Conservation (phyloP, 2,329 filamentous ascomycete species). For the Geosmithia putterillii region DNA sequence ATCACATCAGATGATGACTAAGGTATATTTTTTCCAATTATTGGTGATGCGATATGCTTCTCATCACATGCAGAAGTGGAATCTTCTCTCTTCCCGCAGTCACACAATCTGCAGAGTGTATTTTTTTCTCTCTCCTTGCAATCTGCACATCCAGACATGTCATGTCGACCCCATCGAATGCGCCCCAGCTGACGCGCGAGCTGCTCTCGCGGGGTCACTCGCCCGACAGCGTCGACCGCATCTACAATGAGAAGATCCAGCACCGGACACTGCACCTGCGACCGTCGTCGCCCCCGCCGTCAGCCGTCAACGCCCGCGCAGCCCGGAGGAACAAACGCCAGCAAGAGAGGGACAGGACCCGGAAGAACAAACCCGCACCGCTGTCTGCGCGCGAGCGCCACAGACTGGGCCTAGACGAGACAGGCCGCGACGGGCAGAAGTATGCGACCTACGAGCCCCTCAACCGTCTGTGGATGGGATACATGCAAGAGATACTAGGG, state of each 20-base stretch:
- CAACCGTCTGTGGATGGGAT: constrained; percentile 69
- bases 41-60: too few species aligned
- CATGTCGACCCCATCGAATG: neutral
- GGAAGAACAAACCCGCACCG: constrained; percentile 46
- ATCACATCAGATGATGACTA: too few species aligned
- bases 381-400: constrained; percentile 74
- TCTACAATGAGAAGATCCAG: constrained; percentile 74
- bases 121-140: too few species aligned
- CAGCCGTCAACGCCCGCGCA: constrained; percentile 42
- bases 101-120: too few species aligned
- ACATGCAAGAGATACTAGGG: constrained; percentile 72
- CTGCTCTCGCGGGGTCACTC: constrained; percentile 73
- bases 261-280: constrained; percentile 71
- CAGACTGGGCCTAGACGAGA: constrained; percentile 57
- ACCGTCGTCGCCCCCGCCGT: constrained; percentile 55
- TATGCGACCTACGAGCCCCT: constrained; percentile 70
- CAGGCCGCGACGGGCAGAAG: constrained; percentile 48
- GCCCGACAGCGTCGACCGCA: constrained; percentile 53
- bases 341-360: constrained; percentile 28
- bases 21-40: too few species aligned
- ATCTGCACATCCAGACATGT: neutral
- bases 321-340: constrained; percentile 36
- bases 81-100: too few species aligned
- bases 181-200: constrained; percentile 35
- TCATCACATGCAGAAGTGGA: too few species aligned